phyloP scores from a whole-genome alignment of 495 filamentous ascomycete genomes.

The Aspergillus sclerotiicarbonarius region DNA sequence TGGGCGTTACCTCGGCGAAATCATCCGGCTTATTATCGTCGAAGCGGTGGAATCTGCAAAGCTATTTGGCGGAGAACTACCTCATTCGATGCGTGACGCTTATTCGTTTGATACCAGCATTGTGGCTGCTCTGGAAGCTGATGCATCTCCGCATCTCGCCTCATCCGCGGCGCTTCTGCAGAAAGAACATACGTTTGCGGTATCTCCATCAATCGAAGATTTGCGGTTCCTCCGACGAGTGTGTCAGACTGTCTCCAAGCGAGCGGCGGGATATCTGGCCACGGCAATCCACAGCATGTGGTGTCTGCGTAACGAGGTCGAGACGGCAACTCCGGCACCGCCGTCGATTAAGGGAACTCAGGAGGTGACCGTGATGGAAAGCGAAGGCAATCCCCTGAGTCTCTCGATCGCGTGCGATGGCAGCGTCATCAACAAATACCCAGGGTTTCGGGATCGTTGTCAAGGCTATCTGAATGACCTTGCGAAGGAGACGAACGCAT shows the following conservation, averaged over 20 bases:
- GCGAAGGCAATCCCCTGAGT: constrained; percentile 27
- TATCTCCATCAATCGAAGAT: constrained; percentile 48
- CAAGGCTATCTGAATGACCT: constrained; percentile 50
- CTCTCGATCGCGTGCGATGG: constrained; percentile 56
- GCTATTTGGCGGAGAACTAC: constrained; percentile 55
- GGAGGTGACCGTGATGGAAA: constrained; percentile 45
- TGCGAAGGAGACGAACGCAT: constrained; percentile 25
- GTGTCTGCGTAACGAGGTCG: constrained; percentile 51
- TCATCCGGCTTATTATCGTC: constrained; percentile 71
- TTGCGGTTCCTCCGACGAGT: constrained; percentile 54
- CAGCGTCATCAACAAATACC: constrained; percentile 61
- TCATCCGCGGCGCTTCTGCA: constrained; percentile 48
- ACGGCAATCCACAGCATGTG: constrained; percentile 65
- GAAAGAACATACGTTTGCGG: constrained; percentile 48
- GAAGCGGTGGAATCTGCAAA: constrained; percentile 57
- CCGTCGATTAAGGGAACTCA: constrained; percentile 32
- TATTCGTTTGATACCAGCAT: constrained; percentile 73
- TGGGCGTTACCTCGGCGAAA: constrained; percentile 81
- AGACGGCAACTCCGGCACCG: constrained; percentile 28
- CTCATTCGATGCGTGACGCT: constrained; percentile 56
- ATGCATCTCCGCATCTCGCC: constrained; percentile 44
- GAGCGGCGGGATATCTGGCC: constrained; percentile 62
- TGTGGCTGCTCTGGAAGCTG: constrained; percentile 54
- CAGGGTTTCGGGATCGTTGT: constrained; percentile 51
- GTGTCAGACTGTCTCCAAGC: constrained; percentile 53